A percentile compares a stretch with the other conserved stretches of the same genome.
Evolutionary conservation across 805 yeast species (phyloP).

Genomic region (Candida ficus): DNA sequence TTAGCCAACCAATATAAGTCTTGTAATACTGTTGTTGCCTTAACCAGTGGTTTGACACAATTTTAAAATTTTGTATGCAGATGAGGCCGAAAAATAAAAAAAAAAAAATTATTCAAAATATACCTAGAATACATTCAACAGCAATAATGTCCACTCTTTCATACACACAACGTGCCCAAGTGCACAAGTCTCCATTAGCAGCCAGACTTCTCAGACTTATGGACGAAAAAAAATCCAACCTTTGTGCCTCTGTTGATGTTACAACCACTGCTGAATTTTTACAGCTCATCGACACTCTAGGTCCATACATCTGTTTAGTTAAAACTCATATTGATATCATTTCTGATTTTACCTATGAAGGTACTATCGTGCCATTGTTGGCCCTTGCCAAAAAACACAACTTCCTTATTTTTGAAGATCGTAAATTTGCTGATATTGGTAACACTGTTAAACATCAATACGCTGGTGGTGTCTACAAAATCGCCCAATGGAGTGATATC

Average conservation of each 20-base stretch:
- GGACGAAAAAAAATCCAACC: slow-evolving; percentile 75
- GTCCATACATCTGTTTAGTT: slow-evolving; percentile 86
- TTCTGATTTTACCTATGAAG: slow-evolving; percentile 80
- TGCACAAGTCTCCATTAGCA: slow-evolving; percentile 78
- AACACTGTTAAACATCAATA: slow-evolving; percentile 95
- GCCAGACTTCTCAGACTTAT: slow-evolving; percentile 65
- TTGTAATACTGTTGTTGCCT: too few species aligned
- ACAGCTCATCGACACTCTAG: slow-evolving; percentile 66
- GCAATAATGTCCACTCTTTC: too few species aligned
- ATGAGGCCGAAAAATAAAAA: too few species aligned
- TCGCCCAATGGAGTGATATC: slow-evolving; percentile 93
- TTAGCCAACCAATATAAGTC: too few species aligned
- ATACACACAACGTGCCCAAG: slow-evolving; percentile 66
- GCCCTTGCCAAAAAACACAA: slow-evolving; percentile 73
- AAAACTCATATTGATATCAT: slow-evolving; percentile 94
- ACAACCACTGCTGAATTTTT: slow-evolving; percentile 73
- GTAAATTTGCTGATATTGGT: slow-evolving; percentile 98
- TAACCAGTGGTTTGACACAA: too few species aligned
- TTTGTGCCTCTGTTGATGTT: slow-evolving; percentile 94
- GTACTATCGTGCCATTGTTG: slow-evolving; percentile 70
- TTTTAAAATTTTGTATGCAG: too few species aligned
- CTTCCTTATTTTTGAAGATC: slow-evolving; percentile 91
- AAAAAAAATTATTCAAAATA: too few species aligned
- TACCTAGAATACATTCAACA: too few species aligned
- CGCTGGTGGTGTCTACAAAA: slow-evolving; percentile 81